Evolutionary conservation across 805 yeast genomes (phyloP).

Genomic region (Candida ascalaphidarum): DNA sequence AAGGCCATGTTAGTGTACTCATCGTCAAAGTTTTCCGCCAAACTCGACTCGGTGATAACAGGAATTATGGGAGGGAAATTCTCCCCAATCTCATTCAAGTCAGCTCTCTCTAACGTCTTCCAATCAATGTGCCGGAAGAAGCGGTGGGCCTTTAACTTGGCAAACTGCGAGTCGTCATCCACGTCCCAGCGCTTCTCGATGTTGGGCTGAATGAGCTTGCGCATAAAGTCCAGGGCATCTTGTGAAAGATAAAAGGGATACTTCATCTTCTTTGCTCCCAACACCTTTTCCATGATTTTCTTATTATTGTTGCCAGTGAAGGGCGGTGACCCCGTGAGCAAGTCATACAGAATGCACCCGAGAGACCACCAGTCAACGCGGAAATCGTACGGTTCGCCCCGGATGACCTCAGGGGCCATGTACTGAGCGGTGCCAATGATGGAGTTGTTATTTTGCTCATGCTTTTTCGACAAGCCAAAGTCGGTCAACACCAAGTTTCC

Average conservation of each 20-base stretch:
- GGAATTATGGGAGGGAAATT: slow-evolving; percentile 35
- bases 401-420: slow-evolving; percentile 65
- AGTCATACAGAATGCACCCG: slow-evolving; percentile 36
- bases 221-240: slow-evolving; percentile 34
- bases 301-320: slow-evolving; percentile 34
- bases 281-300: slow-evolving; percentile 30
- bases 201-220: slow-evolving; percentile 27
- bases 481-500: slow-evolving; percentile 83
- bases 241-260: slow-evolving; percentile 32
- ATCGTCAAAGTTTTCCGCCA: slow-evolving; percentile 36
- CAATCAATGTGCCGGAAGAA: slow-evolving; percentile 32
- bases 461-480: slow-evolving; percentile 63
- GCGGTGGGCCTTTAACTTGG: slow-evolving; percentile 23
- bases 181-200: slow-evolving; percentile 28
- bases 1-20: slow-evolving; percentile 34
- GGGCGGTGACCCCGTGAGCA: slow-evolving; percentile 37
- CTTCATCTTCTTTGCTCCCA: slow-evolving; percentile 23
- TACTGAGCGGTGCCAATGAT: slow-evolving; percentile 68
- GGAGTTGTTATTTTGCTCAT: slow-evolving; percentile 39
- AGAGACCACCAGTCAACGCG: slow-evolving; percentile 42
- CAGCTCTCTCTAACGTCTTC: slow-evolving; percentile 21
- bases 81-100: slow-evolving; percentile 4
- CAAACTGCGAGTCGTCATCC: slow-evolving; percentile 23
- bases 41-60: slow-evolving; percentile 32
- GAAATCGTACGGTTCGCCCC: slow-evolving; percentile 39